These are phyloP conservation scores for Tylopilus sp. DNA, from an alignment of 768 basidiomycete genomes.

Conservation along the genomic window DNA sequence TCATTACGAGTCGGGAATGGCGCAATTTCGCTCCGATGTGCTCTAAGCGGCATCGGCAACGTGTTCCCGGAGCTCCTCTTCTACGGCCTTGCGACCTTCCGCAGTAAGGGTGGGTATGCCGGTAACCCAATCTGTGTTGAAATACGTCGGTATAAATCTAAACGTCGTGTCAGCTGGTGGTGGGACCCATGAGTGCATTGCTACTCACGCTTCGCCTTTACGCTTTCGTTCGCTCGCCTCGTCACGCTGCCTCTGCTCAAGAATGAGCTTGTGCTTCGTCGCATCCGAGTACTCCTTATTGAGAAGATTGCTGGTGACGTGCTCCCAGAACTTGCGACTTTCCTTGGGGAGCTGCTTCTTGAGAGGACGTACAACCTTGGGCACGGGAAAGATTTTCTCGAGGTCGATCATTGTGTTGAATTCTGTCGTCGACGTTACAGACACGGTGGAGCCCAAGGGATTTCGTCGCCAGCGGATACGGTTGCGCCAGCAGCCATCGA, in stretches of 20 bases:
- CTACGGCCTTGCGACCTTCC: slow-evolving; percentile 66
- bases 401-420: slow-evolving; percentile 75
- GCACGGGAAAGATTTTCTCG: slow-evolving; percentile 62
- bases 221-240: slow-evolving; percentile 83
- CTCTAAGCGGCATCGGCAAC: slow-evolving; percentile 14
- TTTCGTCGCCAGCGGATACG: slow-evolving; percentile 76
- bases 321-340: slow-evolving; percentile 86
- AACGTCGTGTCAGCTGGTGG: background rate
- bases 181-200: background rate
- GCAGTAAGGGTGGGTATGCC: slow-evolving; percentile 69
- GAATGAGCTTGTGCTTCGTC: slow-evolving; percentile 83
- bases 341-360: slow-evolving; percentile 76
- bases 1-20: slow-evolving; percentile 12
- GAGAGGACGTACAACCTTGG: slow-evolving; percentile 82
- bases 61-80: slow-evolving; percentile 56
- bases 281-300: slow-evolving; percentile 90
- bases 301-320: slow-evolving; percentile 68
- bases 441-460: slow-evolving; percentile 45
- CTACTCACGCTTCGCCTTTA: slow-evolving; percentile 76
- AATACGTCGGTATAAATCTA: slow-evolving; percentile 75
- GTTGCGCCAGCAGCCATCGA: slow-evolving; percentile 89
- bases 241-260: slow-evolving; percentile 94
- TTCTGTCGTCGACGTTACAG: slow-evolving; percentile 44
- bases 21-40: background rate
- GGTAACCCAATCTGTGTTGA: slow-evolving; percentile 61